Conservation (phyloP, 352 stramenopile species). For the Aphanomyces cochlioides region DNA sequence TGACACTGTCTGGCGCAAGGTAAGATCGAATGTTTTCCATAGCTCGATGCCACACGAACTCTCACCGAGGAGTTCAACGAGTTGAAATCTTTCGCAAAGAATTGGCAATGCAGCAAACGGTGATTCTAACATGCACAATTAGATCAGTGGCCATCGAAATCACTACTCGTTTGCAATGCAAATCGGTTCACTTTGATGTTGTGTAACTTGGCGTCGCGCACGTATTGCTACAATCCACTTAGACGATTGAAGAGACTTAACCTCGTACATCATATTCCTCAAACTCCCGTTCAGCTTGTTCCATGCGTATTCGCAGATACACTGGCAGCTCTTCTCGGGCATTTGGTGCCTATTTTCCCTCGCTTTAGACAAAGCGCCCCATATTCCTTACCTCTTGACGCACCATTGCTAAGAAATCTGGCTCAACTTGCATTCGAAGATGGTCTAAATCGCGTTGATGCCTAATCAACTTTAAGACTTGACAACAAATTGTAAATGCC, state of each 20-base stretch:
- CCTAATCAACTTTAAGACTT: too few relatives aligned
- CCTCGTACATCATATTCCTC: conserved; percentile 19
- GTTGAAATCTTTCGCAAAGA: conserved; percentile 4
- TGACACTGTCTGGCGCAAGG: not conserved
- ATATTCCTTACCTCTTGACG: not conserved
- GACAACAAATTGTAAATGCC: not conserved
- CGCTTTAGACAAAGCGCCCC: too few relatives aligned
- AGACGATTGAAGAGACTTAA: not conserved
- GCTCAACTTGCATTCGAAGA: not conserved
- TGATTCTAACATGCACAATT: conserved; percentile 11
- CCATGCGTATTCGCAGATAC: not conserved
- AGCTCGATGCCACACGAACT: conserved; percentile 1
- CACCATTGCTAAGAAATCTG: not conserved
- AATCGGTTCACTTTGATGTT: conserved; percentile 2
- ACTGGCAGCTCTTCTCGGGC: not conserved
- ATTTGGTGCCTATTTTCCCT: too few relatives aligned
- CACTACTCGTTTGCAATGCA: conserved; percentile 3
- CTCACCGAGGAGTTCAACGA: conserved; percentile 19
- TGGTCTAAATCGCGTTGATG: not conserved
- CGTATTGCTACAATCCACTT: conserved; percentile 18
- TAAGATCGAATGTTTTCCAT: conserved; percentile 25
- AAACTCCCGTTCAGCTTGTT: not conserved
- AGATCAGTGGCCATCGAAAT: not conserved
- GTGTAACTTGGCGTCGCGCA: conserved; percentile 9
- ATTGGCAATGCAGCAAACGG: conserved; percentile 7